These are phyloP conservation scores for Rubus idaeus DNA, from an alignment of 306 rosid genomes.

Conservation along the genomic window DNA sequence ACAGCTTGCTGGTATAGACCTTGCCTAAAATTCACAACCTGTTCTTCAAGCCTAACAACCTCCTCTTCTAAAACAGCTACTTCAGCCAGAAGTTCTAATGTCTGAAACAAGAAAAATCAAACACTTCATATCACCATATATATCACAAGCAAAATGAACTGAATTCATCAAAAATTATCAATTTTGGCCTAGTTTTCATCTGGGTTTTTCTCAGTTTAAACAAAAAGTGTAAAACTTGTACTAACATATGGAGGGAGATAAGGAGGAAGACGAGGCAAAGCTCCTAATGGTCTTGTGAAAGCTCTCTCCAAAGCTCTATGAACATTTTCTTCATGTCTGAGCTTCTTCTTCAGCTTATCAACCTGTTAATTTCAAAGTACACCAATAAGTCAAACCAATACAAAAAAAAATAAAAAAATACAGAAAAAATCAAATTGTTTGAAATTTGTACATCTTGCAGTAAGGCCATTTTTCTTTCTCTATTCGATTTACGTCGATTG, in stretches of 20 bases:
- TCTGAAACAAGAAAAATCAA: constrained; percentile 45
- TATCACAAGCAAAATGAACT: background rate
- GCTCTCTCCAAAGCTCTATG: constrained; percentile 95
- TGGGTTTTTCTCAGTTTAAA: background rate
- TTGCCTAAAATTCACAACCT: constrained; percentile 80
- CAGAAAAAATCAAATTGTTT: constrained; percentile 1
- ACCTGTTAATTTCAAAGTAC: constrained; percentile 48
- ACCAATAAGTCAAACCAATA: constrained; percentile 18
- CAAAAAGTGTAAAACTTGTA: background rate
- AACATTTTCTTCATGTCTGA: constrained; percentile 92
- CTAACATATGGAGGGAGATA: constrained; percentile 91
- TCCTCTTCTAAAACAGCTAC: constrained; percentile 95
- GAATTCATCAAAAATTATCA: background rate
- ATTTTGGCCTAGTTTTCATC: constrained; percentile 4
- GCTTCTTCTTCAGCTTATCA: constrained; percentile 90
- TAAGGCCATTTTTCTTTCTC: constrained; percentile 79
- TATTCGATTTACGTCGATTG: constrained; percentile 61
- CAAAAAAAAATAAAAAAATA: background rate
- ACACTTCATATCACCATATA: constrained; percentile 4
- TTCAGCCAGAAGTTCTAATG: constrained; percentile 87
- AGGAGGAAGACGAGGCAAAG: constrained; percentile 97
- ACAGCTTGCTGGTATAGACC: constrained; percentile 87
- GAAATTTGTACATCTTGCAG: constrained; percentile 64
- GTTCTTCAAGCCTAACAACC: constrained; percentile 78
- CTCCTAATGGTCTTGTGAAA: constrained; percentile 84